Percentiles rank a stretch among this genome's conserved stretches.
Evolutionary conservation across 2,329 filamentous ascomycete genomes (phyloP).

Genomic region (Ascochyta clinopodiicola): DNA sequence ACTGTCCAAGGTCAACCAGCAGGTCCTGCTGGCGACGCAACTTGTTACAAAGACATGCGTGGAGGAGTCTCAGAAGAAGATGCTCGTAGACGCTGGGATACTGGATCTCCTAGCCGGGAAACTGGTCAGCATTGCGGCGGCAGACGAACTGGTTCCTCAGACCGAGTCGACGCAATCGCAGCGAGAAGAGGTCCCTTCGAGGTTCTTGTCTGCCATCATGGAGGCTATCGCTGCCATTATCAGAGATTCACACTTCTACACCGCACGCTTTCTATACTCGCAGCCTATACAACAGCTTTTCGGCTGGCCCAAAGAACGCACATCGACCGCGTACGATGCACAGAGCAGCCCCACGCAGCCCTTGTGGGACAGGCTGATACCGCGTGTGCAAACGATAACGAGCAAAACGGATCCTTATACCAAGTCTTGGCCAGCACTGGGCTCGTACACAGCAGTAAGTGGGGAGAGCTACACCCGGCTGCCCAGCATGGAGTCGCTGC

Average conservation of each 20-base stretch:
- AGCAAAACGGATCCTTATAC: conserved; percentile 50
- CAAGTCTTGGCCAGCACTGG: conserved; percentile 53
- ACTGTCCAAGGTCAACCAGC: conserved; percentile 63
- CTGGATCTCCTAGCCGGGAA: conserved; percentile 79
- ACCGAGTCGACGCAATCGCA: conserved; percentile 24
- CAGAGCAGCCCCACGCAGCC: conserved; percentile 22
- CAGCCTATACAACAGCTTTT: conserved; percentile 47
- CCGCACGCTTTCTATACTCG: conserved; percentile 64
- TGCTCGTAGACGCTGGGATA: conserved; percentile 74
- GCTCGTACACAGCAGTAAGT: conserved; percentile 37
- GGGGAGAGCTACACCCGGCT: conserved; percentile 41
- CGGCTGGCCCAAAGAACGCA: conserved; percentile 37
- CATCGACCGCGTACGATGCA: conserved; percentile 26
- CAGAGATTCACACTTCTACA: conserved; percentile 77
- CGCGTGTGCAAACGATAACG: conserved; percentile 48
- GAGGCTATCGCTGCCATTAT: conserved; percentile 80
- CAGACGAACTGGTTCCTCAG: conserved; percentile 31
- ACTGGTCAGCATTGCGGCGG: conserved; percentile 57
- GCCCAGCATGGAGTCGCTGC: conserved; percentile 42
- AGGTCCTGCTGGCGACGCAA: conserved; percentile 66
- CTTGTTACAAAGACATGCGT: conserved; percentile 69
- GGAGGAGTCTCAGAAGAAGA: conserved; percentile 72
- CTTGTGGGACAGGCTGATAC: conserved; percentile 46
- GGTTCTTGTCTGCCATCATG: conserved; percentile 72
- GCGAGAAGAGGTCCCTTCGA: conserved; percentile 49